These are phyloP conservation scores for Xylaria nigripes DNA, from an alignment of 495 filamentous ascomycete genomes.

Conservation along the genomic window DNA sequence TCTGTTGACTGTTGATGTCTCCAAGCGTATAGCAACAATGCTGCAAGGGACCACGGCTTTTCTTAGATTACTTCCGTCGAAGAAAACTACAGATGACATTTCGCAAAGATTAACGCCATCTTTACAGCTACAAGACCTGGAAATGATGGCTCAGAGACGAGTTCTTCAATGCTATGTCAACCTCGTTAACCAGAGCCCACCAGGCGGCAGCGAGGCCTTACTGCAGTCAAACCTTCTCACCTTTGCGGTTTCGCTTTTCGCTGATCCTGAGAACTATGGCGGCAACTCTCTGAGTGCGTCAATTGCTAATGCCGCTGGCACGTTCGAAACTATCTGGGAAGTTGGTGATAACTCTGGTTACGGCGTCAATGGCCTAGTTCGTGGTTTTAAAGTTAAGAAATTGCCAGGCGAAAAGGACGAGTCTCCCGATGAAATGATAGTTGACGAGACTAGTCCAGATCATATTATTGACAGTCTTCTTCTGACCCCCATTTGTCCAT, in stretches of 20 bases:
- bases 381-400: slow-evolving; percentile 62
- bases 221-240: slow-evolving; percentile 89
- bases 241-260: slow-evolving; percentile 84
- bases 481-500: slow-evolving; percentile 68
- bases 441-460: slow-evolving; percentile 55
- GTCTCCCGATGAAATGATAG: slow-evolving; percentile 49
- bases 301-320: slow-evolving; percentile 83
- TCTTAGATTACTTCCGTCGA: slow-evolving; percentile 68
- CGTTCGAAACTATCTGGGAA: slow-evolving; percentile 92
- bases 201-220: slow-evolving; percentile 71
- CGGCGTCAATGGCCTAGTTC: slow-evolving; percentile 77
- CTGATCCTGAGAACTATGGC: slow-evolving; percentile 81
- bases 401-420: slow-evolving; percentile 63
- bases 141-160: slow-evolving; percentile 85
- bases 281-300: slow-evolving; percentile 81
- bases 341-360: slow-evolving; percentile 90
- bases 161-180: slow-evolving; percentile 93
- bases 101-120: slow-evolving; percentile 76
- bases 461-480: slow-evolving; percentile 61
- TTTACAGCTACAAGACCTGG: slow-evolving; percentile 83
- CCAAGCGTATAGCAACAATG: slow-evolving; percentile 86
- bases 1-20: slow-evolving; percentile 86
- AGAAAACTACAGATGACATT: slow-evolving; percentile 83
- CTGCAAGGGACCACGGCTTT: slow-evolving; percentile 93
- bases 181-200: slow-evolving; percentile 75